Percentiles rank a stretch among this genome's conserved stretches.
Conservation (phyloP, 331 rosid genomes). For the Acacia concinna region DNA sequence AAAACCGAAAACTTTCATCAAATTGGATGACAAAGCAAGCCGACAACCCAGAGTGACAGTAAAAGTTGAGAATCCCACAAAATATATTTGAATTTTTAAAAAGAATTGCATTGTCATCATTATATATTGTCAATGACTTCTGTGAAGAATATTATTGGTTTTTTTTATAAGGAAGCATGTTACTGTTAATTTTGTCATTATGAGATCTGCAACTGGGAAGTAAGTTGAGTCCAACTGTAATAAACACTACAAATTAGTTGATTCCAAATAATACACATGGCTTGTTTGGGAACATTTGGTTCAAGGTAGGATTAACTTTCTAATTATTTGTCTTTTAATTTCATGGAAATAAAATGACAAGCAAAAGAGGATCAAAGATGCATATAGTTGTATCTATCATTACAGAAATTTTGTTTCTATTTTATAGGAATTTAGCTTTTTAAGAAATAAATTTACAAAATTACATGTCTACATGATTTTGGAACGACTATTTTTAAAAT, state of each 20-base stretch:
- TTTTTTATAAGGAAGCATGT: neutral
- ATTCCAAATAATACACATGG: neutral
- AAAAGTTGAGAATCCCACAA: neutral
- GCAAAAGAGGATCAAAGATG: neutral
- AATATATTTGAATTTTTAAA: neutral
- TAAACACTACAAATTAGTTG: neutral
- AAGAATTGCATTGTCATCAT: neutral
- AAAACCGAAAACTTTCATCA: slow-evolving; percentile 3
- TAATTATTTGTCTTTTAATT: neutral
- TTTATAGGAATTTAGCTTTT: too few relatives aligned
- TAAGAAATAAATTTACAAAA: too few relatives aligned
- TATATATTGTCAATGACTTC: slow-evolving; percentile 26
- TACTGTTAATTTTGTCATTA: slow-evolving; percentile 18
- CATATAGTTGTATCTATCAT: neutral
- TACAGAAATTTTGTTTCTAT: neutral
- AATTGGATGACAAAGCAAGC: neutral
- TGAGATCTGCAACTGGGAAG: neutral
- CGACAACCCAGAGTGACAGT: neutral
- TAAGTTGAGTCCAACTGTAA: slow-evolving; percentile 4
- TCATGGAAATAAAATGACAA: neutral
- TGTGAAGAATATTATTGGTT: neutral
- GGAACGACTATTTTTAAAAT: too few relatives aligned
- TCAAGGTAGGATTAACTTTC: neutral
- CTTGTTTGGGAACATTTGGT: neutral
- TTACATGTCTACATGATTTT: too few relatives aligned